Evolutionary conservation across 805 yeast genomes (phyloP), one percentile per base, ranked within the genome.

Genomic region (Saccharomycopsis sp.): DNA sequence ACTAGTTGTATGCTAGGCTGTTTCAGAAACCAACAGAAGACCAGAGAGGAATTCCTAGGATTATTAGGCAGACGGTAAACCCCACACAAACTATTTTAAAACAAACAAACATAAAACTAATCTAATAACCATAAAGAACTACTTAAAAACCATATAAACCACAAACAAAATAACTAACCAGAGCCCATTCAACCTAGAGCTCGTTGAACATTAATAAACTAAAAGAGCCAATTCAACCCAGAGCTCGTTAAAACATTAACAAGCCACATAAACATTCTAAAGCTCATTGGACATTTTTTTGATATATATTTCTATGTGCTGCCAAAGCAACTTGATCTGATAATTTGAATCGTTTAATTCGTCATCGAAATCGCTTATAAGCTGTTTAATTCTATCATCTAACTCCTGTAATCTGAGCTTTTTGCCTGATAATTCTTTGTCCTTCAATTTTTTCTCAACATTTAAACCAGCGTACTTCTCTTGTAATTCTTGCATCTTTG

Each of bases 1-100:
- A 94, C 99, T 19, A 89, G 97, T 67, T 93, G 98, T 69, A 93
- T 94, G 97, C 79, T 94, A 66, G 99, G 99, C 8, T 88, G 96
- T 64, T 94, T 94, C 78, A 81, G 97, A 68, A 87, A 85, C 58
- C 90, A 90, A 50, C 97, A 92, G 71, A 90, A 89, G 77, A 94
- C 99, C 1, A 83, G 99, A 69, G 99, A 94, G 69, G 99, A 94
- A 73, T 94, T 94, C 67, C 79, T 94, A 25, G 58, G 62, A 12
- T 61, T 61, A 54, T 56, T 61, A 34, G 57, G 59, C 3, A 60
- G 47, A 42, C 57, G 61, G 17, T 60, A 44, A 24, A 29, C 5
- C n/a, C n/a, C n/a, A 29, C 38, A 29, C 38, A 29, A 29, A 29
- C 38, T 7, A 29, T 29, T 7, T 5, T 29, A 29, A 29, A 5